Evolutionary conservation across 441 rosid genomes (phyloP).

Genomic region (Erodium trifolium): DNA sequence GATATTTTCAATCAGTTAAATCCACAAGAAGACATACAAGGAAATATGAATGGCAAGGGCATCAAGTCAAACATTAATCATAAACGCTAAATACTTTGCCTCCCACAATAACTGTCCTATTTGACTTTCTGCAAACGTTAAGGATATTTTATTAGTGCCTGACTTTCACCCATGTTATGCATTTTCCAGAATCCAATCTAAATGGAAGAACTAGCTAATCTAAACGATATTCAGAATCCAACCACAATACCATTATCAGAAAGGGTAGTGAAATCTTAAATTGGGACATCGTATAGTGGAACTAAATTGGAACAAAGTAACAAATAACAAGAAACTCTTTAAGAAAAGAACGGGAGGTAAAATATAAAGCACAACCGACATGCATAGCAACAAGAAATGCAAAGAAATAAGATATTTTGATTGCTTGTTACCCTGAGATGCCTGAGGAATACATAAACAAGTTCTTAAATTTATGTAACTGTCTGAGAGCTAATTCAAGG

Average conservation of each 20-base stretch:
- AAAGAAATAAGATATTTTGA: too few relatives aligned
- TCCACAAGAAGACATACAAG: slow-evolving; percentile 14
- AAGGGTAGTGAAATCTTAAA: neutral
- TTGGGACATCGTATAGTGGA: neutral
- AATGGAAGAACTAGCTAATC: neutral
- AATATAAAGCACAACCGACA: neutral
- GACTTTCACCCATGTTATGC: neutral
- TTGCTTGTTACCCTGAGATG: too few relatives aligned
- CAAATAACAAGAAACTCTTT: neutral
- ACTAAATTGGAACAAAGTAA: neutral
- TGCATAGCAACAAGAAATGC: too few relatives aligned
- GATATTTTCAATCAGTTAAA: slow-evolving; percentile 22
- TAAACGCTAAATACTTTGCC: neutral
- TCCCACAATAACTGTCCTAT: neutral
- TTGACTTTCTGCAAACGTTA: neutral
- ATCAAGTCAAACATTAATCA: neutral
- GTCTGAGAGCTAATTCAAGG: too few relatives aligned
- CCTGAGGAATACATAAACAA: too few relatives aligned
- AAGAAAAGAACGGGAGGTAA: neutral
- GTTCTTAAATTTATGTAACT: too few relatives aligned
- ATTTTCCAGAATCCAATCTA: neutral
- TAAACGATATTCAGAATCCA: neutral
- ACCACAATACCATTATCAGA: neutral
- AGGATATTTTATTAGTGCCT: neutral
- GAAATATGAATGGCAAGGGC: neutral